Evolutionary conservation across 768 basidiomycete genomes (phyloP), one percentile per base, ranked within the genome.

Genomic region (Lactarius tabidus): DNA sequence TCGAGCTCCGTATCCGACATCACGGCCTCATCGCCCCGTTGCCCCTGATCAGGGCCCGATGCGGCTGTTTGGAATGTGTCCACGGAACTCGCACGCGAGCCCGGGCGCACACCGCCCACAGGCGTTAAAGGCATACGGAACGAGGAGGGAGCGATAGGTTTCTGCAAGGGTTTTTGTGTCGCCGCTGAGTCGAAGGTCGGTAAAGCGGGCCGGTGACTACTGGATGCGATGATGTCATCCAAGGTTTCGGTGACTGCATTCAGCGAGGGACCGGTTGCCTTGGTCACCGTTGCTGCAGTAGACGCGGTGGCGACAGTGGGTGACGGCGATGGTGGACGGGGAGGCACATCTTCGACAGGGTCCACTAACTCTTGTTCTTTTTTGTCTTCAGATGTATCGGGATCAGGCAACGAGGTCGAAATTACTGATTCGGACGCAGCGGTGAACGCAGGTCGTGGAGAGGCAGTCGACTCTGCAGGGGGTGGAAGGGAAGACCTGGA

Each of bases 11-110:
- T 57, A 39, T 66, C 65, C 31, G 65, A 62, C 26, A 31, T 39
- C 12, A 31, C 60, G 2, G 8, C 12, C n/a, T 35, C 54, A 7
- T 55, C 29, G 60, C 6, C 52, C 60, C 12, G 48, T 48, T 18
- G 55, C 18, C 20, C 35, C 20, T 61, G 54, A 3, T 28, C 59
- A 31, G 43, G 43, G 10, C 8, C 8, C 43, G 59, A 61, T 39
- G n/a, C 38, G 33, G 67, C 60, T 20, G 65, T 67, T n/a, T 57
- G 52, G 53, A 68, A 62, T 18, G 65, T 45, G 1, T 67, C 63
- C 6, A 68, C 23, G 1, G 69, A 70, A 59, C 67, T 68, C 38
- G 69, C 29, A 29, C 69, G 69, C 29, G 69, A 70, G 48, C 23
- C 33, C 12, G 35, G 38, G 12, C 45, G 55, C 20, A 23, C 6